Base-by-base conservation (phyloP, 805 yeast genomes). In the Candida schatavii region DNA sequence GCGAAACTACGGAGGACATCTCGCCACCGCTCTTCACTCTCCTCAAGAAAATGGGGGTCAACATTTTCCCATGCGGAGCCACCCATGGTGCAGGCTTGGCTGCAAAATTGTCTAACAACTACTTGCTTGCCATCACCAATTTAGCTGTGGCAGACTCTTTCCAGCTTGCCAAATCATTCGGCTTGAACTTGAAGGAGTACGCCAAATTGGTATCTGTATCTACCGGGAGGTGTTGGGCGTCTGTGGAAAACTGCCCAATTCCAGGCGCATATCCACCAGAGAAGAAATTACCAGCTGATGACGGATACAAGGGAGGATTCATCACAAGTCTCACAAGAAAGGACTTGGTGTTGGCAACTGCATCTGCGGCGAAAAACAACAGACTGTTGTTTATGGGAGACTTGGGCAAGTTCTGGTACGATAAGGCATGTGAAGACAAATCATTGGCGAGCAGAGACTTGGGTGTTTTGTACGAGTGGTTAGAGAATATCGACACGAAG, bases 101-200 rank as follows among this genome's bases (percentile, higher is more conserved):
- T 25, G 81, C 81, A 14, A 76, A 76, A 49, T 62, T 76, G 46
- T 69, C 78, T 33, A 76, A 76, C 57, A 76, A 76, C 56, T 76
- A 76, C 51, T 61, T 77, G 37, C 62, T 76, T 45, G 81, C 81
- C 1, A 62, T 76, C 22, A 72, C 76, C 23, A 76, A 77, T 55
- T 62, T 76, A 48, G 80, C 80, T 0, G 77, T 75, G 11, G 72
- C 78, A 7, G 81, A 76, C 50, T 75, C 79, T 6, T 75, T 76
- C 62, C 77, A 72, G 44, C 60, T 77, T 45, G 81, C 81, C 19
- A 63, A 64, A 42, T 59, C 74, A 11, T 68, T 74, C 43, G 76
- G 77, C 5, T 66, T 77, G 42, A 68, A 77, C 52, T 57, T 74
- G 53, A 54, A 67, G 32, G 57, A 62, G 42, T 75, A 74, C 50